Percentiles rank a stretch among this genome's conserved stretches.
These are phyloP conservation scores for Aeschynomene evenia DNA, from an alignment of 306 rosid genomes.

Conservation along the genomic window DNA sequence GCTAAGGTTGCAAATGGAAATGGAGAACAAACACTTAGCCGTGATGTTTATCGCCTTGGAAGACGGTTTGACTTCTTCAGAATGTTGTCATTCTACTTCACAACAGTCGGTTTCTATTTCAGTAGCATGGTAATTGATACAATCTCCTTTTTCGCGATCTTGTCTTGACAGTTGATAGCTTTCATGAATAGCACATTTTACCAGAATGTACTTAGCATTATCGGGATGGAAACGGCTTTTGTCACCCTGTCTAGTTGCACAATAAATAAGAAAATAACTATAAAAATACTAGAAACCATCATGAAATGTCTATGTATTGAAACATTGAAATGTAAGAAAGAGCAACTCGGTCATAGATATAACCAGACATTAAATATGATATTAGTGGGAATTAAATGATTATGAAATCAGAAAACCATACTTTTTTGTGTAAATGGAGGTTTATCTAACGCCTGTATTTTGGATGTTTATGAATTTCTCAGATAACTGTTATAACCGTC, in stretches of 20 bases:
- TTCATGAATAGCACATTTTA: background rate
- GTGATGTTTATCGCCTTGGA: constrained; percentile 97
- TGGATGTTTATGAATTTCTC: constrained; percentile 35
- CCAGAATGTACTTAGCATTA: background rate
- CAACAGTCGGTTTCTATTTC: constrained; percentile 98
- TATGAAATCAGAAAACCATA: background rate
- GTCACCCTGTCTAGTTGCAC: background rate
- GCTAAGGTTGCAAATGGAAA: constrained; percentile 99
- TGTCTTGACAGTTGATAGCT: constrained; percentile 17
- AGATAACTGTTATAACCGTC: constrained; percentile 84
- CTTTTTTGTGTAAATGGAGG: background rate
- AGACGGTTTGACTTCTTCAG: constrained; percentile 91
- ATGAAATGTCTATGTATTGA: background rate
- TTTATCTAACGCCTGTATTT: constrained; percentile 16
- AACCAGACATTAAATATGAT: background rate
- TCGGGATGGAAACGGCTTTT: constrained; percentile 1
- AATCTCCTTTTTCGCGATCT: constrained; percentile 1
- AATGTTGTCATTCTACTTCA: constrained; percentile 96
- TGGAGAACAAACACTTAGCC: constrained; percentile 97
- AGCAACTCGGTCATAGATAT: background rate
- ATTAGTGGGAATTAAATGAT: background rate
- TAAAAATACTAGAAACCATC: background rate
- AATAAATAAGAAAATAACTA: background rate
- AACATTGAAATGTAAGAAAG: background rate
- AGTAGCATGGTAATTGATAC: constrained; percentile 74